Evolutionary conservation across 768 basidiomycete species (phyloP).

Genomic region (Pulveroboletus sp.): DNA sequence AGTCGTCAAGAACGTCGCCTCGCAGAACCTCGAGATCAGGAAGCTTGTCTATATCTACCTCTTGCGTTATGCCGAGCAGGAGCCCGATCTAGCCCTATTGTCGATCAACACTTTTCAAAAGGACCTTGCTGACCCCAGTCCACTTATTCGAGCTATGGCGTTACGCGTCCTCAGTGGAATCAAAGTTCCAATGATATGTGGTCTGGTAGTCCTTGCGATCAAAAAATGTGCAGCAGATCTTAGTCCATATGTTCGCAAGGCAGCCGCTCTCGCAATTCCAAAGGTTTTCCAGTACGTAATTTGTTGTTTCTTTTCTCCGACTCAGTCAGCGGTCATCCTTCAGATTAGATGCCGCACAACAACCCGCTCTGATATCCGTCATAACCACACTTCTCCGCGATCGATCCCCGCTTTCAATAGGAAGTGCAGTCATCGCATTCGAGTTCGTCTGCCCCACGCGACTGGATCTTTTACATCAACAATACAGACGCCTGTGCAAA

Average conservation of each 20-base stretch:
- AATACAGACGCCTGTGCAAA: slow-evolving; percentile 82
- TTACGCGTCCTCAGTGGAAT: slow-evolving; percentile 91
- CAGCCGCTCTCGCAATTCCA: slow-evolving; percentile 85
- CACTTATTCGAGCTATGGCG: slow-evolving; percentile 95
- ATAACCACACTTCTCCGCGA: slow-evolving; percentile 66
- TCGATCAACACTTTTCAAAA: slow-evolving; percentile 99
- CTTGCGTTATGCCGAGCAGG: slow-evolving; percentile 86
- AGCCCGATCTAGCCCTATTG: slow-evolving; percentile 91
- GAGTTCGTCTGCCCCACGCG: slow-evolving; percentile 82
- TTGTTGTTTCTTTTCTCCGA: slow-evolving; percentile 8
- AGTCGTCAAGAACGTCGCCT: slow-evolving; percentile 96
- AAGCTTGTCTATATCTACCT: slow-evolving; percentile 99
- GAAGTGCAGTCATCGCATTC: slow-evolving; percentile 84
- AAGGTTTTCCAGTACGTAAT: slow-evolving; percentile 72
- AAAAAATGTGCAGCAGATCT: slow-evolving; percentile 90
- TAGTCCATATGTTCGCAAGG: slow-evolving; percentile 94
- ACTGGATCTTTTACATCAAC: slow-evolving; percentile 83
- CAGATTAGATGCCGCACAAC: slow-evolving; percentile 75
- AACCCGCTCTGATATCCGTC: slow-evolving; percentile 66
- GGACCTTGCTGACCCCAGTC: slow-evolving; percentile 88
- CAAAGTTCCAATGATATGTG: slow-evolving; percentile 83
- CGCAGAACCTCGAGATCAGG: slow-evolving; percentile 87
- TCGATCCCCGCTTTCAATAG: slow-evolving; percentile 83
- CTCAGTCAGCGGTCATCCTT: slow-evolving; percentile 1
- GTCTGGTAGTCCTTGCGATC: slow-evolving; percentile 82